A percentile compares a stretch with the other conserved stretches of the same genome.
Conservation (phyloP, 768 basidiomycete species). For the Kwoniella sp. region DNA sequence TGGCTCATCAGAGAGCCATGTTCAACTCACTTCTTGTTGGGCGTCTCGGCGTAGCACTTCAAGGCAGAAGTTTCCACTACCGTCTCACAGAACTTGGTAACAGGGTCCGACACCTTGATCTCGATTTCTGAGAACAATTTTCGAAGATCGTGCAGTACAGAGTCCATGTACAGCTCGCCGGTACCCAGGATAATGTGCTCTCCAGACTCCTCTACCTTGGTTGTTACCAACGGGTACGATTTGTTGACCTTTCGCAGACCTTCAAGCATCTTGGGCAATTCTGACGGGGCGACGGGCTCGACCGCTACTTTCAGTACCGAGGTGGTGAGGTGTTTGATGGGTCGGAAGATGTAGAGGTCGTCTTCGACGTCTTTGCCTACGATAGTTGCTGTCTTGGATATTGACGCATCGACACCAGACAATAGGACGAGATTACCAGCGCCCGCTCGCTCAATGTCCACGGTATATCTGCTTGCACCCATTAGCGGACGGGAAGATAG, state of each 20-base stretch:
- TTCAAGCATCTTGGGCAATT: slow-evolving; percentile 97
- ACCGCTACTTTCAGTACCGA: slow-evolving; percentile 97
- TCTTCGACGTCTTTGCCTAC: slow-evolving; percentile 70
- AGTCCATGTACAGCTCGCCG: slow-evolving; percentile 94
- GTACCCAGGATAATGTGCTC: slow-evolving; percentile 97
- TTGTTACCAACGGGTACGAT: slow-evolving; percentile 88
- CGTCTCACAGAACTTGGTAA: slow-evolving; percentile 97
- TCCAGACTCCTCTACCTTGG: slow-evolving; percentile 97
- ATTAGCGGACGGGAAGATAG: not conserved
- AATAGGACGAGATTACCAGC: slow-evolving; percentile 93
- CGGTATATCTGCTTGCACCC: slow-evolving; percentile 71
- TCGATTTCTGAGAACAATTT: slow-evolving; percentile 94
- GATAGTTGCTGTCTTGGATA: slow-evolving; percentile 88
- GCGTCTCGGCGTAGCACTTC: slow-evolving; percentile 98
- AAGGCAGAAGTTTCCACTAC: slow-evolving; percentile 95
- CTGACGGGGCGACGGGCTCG: slow-evolving; percentile 95
- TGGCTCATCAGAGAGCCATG: too few species aligned
- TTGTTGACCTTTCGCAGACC: slow-evolving; percentile 97
- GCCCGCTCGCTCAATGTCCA: slow-evolving; percentile 82
- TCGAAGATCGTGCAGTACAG: slow-evolving; percentile 92
- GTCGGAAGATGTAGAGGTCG: slow-evolving; percentile 91
- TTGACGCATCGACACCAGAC: slow-evolving; percentile 89
- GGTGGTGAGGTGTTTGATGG: slow-evolving; percentile 94
- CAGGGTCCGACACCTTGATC: slow-evolving; percentile 99
- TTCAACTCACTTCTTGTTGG: slow-evolving; percentile 70